Percentiles rank a stretch among this genome's conserved stretches.
Evolutionary conservation across 2,329 filamentous ascomycete genomes (phyloP).

Genomic region (Seiridium cupressi): DNA sequence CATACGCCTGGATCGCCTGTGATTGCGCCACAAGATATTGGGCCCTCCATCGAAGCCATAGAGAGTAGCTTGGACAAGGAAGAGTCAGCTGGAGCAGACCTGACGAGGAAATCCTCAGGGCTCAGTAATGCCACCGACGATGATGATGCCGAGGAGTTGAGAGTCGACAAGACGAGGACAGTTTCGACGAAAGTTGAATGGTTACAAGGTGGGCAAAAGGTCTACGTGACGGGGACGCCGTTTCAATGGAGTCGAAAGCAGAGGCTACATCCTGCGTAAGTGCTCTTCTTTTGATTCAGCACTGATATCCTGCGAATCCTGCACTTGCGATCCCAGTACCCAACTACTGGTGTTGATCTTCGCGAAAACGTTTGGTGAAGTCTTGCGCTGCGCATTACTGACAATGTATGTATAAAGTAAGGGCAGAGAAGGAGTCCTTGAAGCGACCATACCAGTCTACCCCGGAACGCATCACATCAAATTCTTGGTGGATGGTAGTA

Average conservation of each 20-base stretch:
- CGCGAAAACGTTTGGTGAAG: background rate
- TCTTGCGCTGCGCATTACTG: conserved; percentile 8
- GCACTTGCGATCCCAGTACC: too few species aligned
- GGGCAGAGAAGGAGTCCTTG: conserved; percentile 63
- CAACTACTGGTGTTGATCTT: background rate
- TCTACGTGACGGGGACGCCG: conserved; percentile 96
- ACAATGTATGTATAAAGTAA: conserved; percentile 35
- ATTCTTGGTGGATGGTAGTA: conserved; percentile 91
- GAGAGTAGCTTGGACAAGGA: conserved; percentile 41
- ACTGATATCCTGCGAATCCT: background rate
- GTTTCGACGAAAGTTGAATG: conserved; percentile 87
- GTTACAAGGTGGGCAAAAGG: conserved; percentile 78
- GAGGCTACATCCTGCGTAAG: conserved; percentile 80
- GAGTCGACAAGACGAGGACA: conserved; percentile 71
- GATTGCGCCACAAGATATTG: conserved; percentile 65
- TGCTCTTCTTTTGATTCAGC: conserved; percentile 22
- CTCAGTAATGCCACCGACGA: conserved; percentile 70
- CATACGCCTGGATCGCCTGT: conserved; percentile 90
- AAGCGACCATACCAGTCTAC: conserved; percentile 76
- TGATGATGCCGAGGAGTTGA: conserved; percentile 73
- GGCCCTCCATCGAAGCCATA: conserved; percentile 50
- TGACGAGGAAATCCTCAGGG: conserved; percentile 55
- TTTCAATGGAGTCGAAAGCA: conserved; percentile 97
- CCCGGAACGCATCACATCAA: conserved; percentile 96
- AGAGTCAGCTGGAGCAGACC: conserved; percentile 31